Percentiles rank a stretch among this genome's conserved stretches.
phyloP scores from a whole-genome alignment of 331 rosid genomes.

The Quercus lobata region DNA sequence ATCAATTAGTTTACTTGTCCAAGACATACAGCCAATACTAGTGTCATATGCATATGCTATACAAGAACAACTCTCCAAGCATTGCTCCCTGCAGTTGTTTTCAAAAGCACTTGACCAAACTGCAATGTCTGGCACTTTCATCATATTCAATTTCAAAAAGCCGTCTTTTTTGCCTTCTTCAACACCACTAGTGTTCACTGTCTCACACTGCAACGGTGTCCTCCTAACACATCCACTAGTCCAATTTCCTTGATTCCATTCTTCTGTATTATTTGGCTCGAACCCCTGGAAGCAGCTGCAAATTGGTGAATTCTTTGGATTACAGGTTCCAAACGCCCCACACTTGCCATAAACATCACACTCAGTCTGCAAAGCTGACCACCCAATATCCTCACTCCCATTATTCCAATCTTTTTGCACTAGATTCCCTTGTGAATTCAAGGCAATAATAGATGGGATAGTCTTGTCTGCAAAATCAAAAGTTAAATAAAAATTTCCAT shows the following conservation, averaged over 20 bases:
- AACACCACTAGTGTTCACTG: background rate
- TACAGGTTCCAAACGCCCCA: conserved; percentile 49
- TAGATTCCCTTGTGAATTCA: background rate
- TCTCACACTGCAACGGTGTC: conserved; percentile 25
- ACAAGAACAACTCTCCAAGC: conserved; percentile 52
- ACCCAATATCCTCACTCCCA: background rate
- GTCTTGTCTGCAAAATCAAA: background rate
- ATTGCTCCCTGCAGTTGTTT: conserved; percentile 22
- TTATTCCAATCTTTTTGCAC: background rate
- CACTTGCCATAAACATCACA: conserved; percentile 47
- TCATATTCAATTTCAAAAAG: conserved; percentile 27
- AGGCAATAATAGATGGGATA: background rate
- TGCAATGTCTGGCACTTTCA: conserved; percentile 48
- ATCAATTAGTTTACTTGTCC: conserved; percentile 44
- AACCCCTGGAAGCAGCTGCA: conserved; percentile 47
- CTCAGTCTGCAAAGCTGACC: background rate
- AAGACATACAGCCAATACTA: conserved; percentile 48
- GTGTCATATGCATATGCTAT: conserved; percentile 37
- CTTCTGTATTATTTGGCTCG: conserved; percentile 23
- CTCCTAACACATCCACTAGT: conserved; percentile 47
- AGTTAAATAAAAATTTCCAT: background rate
- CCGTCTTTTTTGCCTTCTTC: conserved; percentile 20
- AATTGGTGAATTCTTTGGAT: conserved; percentile 10
- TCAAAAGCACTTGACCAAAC: conserved; percentile 15
- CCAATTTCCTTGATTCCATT: conserved; percentile 45